phyloP scores from a whole-genome alignment of 1,284 basidiomycete genomes.

The Cutaneotrichosporon daszewskae region DNA sequence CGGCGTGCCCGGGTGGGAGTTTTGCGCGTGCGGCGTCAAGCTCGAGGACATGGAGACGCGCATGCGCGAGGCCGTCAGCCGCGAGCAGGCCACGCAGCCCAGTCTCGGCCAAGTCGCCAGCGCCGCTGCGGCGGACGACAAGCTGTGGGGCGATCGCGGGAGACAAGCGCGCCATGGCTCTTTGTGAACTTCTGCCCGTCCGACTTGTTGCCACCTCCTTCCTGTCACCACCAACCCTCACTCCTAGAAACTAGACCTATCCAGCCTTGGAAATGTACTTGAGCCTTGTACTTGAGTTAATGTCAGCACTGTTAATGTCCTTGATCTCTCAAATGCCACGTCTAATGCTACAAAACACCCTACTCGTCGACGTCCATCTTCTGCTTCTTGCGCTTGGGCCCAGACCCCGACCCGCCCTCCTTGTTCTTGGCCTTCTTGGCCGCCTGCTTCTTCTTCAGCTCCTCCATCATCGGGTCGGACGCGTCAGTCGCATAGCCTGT shows the following conservation, averaged over 20 bases:
- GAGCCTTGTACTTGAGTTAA: no score
- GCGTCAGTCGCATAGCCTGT: slow-evolving; percentile 50
- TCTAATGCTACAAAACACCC: not conserved
- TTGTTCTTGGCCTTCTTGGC: slow-evolving; percentile 52
- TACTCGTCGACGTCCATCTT: slow-evolving; percentile 23
- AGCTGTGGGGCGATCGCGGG: slow-evolving; percentile 4
- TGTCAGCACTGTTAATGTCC: no score
- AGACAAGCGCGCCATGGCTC: not conserved
- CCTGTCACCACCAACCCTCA: no score
- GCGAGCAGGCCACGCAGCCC: not conserved
- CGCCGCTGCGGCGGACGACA: not conserved
- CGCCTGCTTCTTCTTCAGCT: slow-evolving; percentile 53
- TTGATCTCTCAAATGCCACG: no score
- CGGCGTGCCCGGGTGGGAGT: slow-evolving; percentile 12
- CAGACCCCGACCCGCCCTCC: slow-evolving; percentile 28
- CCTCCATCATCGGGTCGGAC: slow-evolving; percentile 61
- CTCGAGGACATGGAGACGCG: slow-evolving; percentile 28
- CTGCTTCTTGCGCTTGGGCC: slow-evolving; percentile 37
- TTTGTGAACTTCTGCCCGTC: no score
- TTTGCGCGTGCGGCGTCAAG: slow-evolving; percentile 31
- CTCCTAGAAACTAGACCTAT: not conserved
- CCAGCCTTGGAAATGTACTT: no score
- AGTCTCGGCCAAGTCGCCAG: not conserved
- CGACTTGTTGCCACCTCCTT: no score
- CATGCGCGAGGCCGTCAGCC: slow-evolving; percentile 11